Base-by-base conservation (phyloP, 1,284 basidiomycete genomes). In the Tilletia setariae region DNA sequence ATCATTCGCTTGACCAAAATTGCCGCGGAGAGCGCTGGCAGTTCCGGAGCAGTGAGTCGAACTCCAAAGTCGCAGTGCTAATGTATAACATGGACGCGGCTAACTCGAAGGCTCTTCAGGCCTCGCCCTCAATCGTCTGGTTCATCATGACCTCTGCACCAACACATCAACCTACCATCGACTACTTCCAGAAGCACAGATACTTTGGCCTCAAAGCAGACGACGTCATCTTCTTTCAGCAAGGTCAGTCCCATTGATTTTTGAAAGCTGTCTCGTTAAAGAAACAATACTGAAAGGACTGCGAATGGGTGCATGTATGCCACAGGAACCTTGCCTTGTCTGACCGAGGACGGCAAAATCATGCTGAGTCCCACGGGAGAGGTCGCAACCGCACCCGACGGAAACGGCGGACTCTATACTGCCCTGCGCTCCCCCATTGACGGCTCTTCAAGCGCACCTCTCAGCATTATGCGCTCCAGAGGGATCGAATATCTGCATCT, bases 121-220 rank as follows among this genome's bases (percentile, higher is more conserved):
- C 47, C 47, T 49, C 47, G 21, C 23, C 51, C 13, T 13, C n/a
- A 15, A 53, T 53, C 23, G 23, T 78, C 89, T 98, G 96, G 96
- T 98, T 97, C 85, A 89, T 99, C 80, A 99, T 99, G 96, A 98
- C 95, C 68, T 94, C 92, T 79, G 94, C 94, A 19, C 95, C 96
- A 30, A 99, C 96, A 32, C 88, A 94, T 71, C 85, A 85, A 68
- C 90, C 90, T 66, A 98, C 96, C 30, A 91, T 93, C 83, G 85
- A 85, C 51, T 98, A 91, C 86, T 98, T 98, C 84, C 85, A 85
- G 70, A 85, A 88, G 75, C 87, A 94, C 84, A 84, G 84, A 7
- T 92, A 87, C 85, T 99, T 98, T 83, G 95, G 95, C 2, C 87
- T 99, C 68, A 83, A 90, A 68, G 80, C 88, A 72, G 85, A 88